Evolutionary conservation across 75 land plant genomes (phyloP).

Genomic region (Chamaecyparis obtusa): DNA sequence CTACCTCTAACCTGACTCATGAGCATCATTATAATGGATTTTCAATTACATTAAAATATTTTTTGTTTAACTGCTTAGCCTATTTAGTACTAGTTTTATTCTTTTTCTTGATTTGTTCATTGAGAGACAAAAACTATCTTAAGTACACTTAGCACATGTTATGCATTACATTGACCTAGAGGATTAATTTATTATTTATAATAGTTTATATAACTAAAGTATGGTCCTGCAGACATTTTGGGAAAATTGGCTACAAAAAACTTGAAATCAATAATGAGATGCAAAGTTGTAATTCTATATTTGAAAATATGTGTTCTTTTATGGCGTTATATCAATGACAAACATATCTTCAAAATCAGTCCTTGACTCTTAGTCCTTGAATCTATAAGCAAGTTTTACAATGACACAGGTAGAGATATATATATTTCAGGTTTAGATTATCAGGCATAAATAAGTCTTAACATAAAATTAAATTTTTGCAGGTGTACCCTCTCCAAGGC

Average conservation of each 20-base stretch:
- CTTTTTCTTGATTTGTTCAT: background rate
- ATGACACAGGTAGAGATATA: background rate
- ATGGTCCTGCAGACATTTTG: background rate
- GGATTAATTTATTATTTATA: background rate
- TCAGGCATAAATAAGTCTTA: background rate
- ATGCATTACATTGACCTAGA: background rate
- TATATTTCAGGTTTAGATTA: background rate
- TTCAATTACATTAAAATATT: no score
- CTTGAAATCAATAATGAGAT: background rate
- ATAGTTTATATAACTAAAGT: background rate
- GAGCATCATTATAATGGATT: background rate
- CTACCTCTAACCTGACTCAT: background rate
- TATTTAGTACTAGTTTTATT: no score
- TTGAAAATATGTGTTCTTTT: background rate
- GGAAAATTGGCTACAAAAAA: background rate
- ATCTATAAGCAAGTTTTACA: background rate
- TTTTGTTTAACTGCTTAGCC: background rate
- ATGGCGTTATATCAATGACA: background rate
- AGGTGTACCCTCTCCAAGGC: slow-evolving; percentile 92
- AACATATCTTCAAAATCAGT: background rate
- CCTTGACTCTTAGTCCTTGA: background rate
- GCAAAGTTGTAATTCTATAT: background rate
- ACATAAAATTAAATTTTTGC: slow-evolving; percentile 7
- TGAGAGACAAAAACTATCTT: background rate
- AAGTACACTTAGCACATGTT: background rate